Percentiles rank a stretch among this genome's conserved stretches.
These are phyloP conservation scores for Quercus phellos DNA, from an alignment of 331 rosid species.

Conservation along the genomic window DNA sequence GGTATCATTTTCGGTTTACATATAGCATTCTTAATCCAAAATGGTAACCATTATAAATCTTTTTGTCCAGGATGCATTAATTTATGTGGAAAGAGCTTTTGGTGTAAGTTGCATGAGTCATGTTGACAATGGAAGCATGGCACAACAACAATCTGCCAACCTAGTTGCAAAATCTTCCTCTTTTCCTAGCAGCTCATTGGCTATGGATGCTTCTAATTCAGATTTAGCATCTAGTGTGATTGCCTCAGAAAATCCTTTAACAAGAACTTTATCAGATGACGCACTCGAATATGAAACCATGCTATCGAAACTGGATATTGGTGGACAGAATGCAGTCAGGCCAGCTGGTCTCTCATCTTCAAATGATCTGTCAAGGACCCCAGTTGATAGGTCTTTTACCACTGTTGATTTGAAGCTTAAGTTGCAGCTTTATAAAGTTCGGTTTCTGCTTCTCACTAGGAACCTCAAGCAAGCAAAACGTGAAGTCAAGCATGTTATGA, in stretches of 20 bases:
- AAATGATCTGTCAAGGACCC: constrained; percentile 54
- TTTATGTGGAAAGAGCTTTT: constrained; percentile 76
- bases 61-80: constrained; percentile 69
- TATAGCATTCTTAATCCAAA: not conserved
- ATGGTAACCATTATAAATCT: not conserved
- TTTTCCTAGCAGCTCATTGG: constrained; percentile 45
- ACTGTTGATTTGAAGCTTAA: constrained; percentile 80
- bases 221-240: constrained; percentile 55
- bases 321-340: constrained; percentile 51
- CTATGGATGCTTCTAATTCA: constrained; percentile 50
- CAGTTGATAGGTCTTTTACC: constrained; percentile 57
- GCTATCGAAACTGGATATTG: constrained; percentile 50
- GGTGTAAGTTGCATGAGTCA: constrained; percentile 64
- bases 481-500: constrained; percentile 93
- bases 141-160: constrained; percentile 56
- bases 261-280: constrained; percentile 73
- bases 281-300: constrained; percentile 70
- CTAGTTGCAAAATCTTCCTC: constrained; percentile 53
- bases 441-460: constrained; percentile 76
- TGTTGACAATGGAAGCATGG: constrained; percentile 51
- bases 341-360: constrained; percentile 53
- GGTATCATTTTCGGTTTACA: not conserved
- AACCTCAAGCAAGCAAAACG: constrained; percentile 90
- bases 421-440: constrained; percentile 84
- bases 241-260: constrained; percentile 57